phyloP scores from a whole-genome alignment of 73 alveolate species.

The Tetrahymena malaccensis region DNA sequence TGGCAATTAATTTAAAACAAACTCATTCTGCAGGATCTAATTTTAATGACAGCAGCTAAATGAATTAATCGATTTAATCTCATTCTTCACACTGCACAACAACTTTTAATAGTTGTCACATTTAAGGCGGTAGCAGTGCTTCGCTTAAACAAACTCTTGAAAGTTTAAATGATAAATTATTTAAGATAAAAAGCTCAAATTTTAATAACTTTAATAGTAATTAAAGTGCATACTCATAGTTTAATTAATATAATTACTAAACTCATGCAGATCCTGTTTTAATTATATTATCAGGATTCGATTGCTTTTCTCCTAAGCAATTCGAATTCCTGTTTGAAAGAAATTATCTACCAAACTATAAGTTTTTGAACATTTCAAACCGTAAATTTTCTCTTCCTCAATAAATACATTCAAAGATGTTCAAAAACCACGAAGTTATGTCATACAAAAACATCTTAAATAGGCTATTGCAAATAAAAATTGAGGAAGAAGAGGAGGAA shows the following conservation, averaged over 20 bases:
- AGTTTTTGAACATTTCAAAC: neutral
- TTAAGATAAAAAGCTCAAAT: neutral
- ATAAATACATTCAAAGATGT: neutral
- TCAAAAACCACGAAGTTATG: neutral
- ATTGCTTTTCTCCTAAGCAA: neutral
- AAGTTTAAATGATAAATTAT: neutral
- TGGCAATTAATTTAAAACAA: neutral
- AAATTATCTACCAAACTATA: neutral
- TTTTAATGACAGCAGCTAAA: neutral
- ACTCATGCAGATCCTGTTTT: neutral
- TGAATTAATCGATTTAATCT: neutral
- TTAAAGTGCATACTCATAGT: neutral
- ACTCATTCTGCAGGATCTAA: neutral
- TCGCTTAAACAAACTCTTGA: neutral
- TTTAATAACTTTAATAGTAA: neutral
- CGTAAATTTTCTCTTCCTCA: neutral
- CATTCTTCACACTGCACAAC: neutral
- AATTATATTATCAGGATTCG: neutral
- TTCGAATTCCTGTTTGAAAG: neutral
- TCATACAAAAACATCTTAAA: neutral
- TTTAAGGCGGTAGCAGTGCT: neutral
- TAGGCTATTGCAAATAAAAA: neutral
- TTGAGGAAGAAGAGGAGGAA: neutral
- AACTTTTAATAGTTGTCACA: neutral
- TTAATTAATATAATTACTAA: neutral